Evolutionary conservation across 805 yeast genomes (phyloP), one percentile per base, ranked within the genome.

Genomic region (Cyberlindnera sargentensis): DNA sequence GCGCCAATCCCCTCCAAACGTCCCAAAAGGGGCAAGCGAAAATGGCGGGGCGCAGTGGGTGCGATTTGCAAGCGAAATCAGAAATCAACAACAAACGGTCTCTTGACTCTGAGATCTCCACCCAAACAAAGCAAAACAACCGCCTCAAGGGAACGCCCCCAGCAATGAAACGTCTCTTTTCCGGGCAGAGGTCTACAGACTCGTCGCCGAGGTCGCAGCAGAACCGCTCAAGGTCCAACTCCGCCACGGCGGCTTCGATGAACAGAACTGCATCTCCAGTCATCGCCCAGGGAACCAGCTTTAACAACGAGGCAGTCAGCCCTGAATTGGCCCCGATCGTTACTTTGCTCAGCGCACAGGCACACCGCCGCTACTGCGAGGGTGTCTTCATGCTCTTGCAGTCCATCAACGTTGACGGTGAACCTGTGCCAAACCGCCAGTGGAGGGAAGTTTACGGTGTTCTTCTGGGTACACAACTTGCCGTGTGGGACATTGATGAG

Each of bases 381-480:
- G 93, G 91, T 42, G 77, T 82, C 3, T 78, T 85, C 56, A 76
- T 84, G 83, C 63, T 85, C 7, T 67, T 84, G 47, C 79, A 81
- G 52, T 91, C 84, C 53, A 66, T 85, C 52, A 80, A 81, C 56
- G 77, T 85, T 26, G 96, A 91, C 52, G 99, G 99, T 7, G 75
- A 81, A 44, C 90, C 96, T 0, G 63, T 67, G 4, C 80, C 83
- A 0, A 85, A 82, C 40, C 71, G 97, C 37, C 73, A 75, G 55
- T 93, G 99, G 99, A 72, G 75, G 43, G 96, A 93, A 65, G 96
- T 90, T 25, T 93, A 85, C 61, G 98, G 95, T 36, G 87, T 86
- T 11, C 68, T 93, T 35, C 79, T 87, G 4, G 99, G 99, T 23
- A 86, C 87, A 46, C 95, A 91, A 56, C 68, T 93, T 47, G 95